Percentiles rank a stretch among this genome's conserved stretches.
phyloP scores from a whole-genome alignment of 768 basidiomycete genomes.

The Pulveroboletus frians region DNA sequence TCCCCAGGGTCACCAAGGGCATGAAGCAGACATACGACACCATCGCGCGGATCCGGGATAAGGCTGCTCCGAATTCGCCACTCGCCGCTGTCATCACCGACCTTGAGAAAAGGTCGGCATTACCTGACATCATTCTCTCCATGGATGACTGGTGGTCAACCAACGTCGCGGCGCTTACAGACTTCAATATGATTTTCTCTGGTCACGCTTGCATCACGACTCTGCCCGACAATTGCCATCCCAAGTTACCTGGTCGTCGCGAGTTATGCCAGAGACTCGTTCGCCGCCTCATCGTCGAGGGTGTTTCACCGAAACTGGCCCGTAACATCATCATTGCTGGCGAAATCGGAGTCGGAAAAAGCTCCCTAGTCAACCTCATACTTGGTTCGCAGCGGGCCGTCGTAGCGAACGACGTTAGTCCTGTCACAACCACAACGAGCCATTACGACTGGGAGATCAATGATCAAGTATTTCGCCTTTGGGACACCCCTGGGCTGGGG shows the following conservation, averaged over 20 bases:
- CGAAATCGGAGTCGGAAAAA: constrained; percentile 27
- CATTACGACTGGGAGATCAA: constrained; percentile 12
- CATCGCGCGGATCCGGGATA: constrained; percentile 20
- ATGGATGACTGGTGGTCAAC: constrained; percentile 38
- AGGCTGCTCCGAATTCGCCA: constrained; percentile 13
- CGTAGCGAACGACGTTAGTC: constrained; percentile 14
- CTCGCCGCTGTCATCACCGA: constrained; percentile 30
- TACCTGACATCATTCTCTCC: constrained; percentile 15
- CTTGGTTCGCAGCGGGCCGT: constrained; percentile 18
- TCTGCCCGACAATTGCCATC: constrained; percentile 19
- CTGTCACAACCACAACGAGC: constrained; percentile 13
- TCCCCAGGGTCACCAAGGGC: constrained; percentile 21
- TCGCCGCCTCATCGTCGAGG: constrained; percentile 12
- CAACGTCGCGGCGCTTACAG: constrained; percentile 26
- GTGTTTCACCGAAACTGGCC: constrained; percentile 16
- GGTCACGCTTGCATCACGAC: constrained; percentile 24
- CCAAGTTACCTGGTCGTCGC: constrained; percentile 16
- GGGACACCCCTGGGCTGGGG: constrained; percentile 30
- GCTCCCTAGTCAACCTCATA: constrained; percentile 26
- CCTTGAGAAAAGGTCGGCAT: constrained; percentile 26
- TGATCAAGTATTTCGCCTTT: constrained; percentile 18
- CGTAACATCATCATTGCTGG: constrained; percentile 25
- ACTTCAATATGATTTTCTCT: constrained; percentile 31
- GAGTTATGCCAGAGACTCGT: constrained; percentile 15
- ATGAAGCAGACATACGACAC: constrained; percentile 27